Evolutionary conservation across 2,329 filamentous ascomycete species (phyloP).

Genomic region (Colletotrichum costaricense): DNA sequence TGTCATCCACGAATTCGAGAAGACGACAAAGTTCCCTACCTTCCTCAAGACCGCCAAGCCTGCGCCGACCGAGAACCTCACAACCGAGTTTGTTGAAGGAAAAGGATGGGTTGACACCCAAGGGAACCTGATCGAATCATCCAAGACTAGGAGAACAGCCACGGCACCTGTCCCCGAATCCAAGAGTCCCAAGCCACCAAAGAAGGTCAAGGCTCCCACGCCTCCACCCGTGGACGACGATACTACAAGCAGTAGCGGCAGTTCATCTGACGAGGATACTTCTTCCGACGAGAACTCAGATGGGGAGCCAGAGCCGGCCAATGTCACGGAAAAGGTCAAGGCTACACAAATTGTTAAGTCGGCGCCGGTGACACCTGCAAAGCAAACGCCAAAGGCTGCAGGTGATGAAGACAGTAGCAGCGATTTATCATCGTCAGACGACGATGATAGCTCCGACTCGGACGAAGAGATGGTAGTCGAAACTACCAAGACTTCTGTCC

Average conservation of each 20-base stretch:
- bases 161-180: conserved; percentile 39
- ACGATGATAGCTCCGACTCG: conserved; percentile 35
- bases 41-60: conserved; percentile 75
- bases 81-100: conserved; percentile 78
- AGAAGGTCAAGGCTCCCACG: conserved; percentile 35
- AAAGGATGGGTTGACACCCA: conserved; percentile 88
- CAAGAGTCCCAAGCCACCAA: conserved; percentile 36
- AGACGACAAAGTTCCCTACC: conserved; percentile 82
- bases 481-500: conserved; percentile 21
- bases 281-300: conserved; percentile 47
- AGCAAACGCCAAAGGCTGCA: conserved; percentile 31
- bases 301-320: conserved; percentile 36
- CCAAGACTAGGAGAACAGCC: conserved; percentile 51
- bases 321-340: conserved; percentile 20
- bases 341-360: conserved; percentile 3
- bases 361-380: conserved; percentile 24
- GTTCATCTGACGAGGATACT: conserved; percentile 46
- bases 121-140: conserved; percentile 78
- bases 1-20: conserved; percentile 89
- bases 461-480: conserved; percentile 39
- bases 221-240: conserved; percentile 43
- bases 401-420: conserved; percentile 41
- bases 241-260: conserved; percentile 52
- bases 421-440: conserved; percentile 37
- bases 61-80: conserved; percentile 54